A percentile compares a stretch with the other conserved stretches of the same genome.
These are phyloP conservation scores for Hymenoscyphus repandus DNA, from an alignment of 2,329 filamentous ascomycete species.

Conservation along the genomic window DNA sequence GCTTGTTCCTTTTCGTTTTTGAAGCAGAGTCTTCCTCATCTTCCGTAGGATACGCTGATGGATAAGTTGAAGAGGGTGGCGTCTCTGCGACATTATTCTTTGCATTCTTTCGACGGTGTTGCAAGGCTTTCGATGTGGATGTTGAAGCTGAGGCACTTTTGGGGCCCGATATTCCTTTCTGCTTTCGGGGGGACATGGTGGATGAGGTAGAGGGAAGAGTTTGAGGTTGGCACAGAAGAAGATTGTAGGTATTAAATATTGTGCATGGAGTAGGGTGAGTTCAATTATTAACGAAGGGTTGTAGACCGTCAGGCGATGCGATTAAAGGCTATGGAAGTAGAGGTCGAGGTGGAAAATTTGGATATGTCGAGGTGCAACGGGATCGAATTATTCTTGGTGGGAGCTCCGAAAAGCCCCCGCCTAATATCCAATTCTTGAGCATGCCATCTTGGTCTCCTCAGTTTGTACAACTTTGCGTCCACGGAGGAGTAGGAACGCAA, in stretches of 20 bases:
- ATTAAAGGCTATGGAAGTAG: not conserved
- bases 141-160: not conserved
- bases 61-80: conserved; percentile 21
- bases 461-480: conserved; percentile 51
- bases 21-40: conserved; percentile 9
- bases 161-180: not conserved
- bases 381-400: conserved; percentile 26
- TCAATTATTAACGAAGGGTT: not conserved
- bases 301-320: not conserved
- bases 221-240: not conserved
- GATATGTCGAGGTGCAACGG: conserved; percentile 31
- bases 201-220: not conserved
- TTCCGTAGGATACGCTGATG: conserved; percentile 22
- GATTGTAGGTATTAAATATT: too few species aligned
- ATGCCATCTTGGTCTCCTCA: conserved; percentile 42
- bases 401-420: conserved; percentile 24
- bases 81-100: conserved; percentile 4
- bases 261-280: too few species aligned
- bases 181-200: not conserved
- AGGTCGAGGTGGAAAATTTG: not conserved
- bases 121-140: not conserved
- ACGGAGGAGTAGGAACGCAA: conserved; percentile 40
- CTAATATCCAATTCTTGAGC: conserved; percentile 33
- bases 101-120: not conserved
- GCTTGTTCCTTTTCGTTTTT: conserved; percentile 21